Conservation (phyloP, 2,329 filamentous ascomycete genomes). For the Aspergillus sp. region DNA sequence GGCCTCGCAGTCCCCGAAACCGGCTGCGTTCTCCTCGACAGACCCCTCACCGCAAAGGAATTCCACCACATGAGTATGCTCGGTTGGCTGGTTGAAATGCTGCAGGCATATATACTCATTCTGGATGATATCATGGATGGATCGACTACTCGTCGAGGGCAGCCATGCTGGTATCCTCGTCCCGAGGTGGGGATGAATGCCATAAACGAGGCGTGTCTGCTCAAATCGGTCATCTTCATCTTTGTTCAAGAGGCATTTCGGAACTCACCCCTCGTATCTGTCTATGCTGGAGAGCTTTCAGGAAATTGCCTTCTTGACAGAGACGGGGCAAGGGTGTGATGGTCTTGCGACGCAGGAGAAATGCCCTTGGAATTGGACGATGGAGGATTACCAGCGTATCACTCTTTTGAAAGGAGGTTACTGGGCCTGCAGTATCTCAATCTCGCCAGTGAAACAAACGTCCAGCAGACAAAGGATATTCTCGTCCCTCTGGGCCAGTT, state of each 20-base stretch:
- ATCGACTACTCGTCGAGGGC: conserved; percentile 1
- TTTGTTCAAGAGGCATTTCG: not conserved
- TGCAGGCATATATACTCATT: not conserved
- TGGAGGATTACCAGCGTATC: no score
- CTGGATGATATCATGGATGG: conserved; percentile 6
- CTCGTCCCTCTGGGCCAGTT: not conserved
- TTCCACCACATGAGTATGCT: not conserved
- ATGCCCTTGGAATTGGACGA: no score
- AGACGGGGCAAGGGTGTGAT: not conserved
- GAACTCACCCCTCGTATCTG: not conserved
- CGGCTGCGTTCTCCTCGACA: not conserved
- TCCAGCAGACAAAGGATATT: conserved; percentile 67
- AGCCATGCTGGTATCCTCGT: conserved; percentile 4
- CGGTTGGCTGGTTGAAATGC: not conserved
- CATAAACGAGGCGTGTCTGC: not conserved
- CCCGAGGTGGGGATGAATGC: conserved; percentile 1
- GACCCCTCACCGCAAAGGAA: not conserved
- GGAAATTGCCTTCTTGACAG: not conserved
- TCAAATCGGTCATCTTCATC: not conserved
- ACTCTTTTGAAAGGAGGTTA: no score
- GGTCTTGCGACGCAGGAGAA: no score
- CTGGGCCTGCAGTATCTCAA: conserved; percentile 77
- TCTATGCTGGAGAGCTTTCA: not conserved
- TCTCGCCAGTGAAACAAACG: conserved; percentile 75
- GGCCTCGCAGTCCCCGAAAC: not conserved